Base-by-base conservation (phyloP, 2,329 filamentous ascomycete genomes). In the Dactylellina parvicollis region DNA sequence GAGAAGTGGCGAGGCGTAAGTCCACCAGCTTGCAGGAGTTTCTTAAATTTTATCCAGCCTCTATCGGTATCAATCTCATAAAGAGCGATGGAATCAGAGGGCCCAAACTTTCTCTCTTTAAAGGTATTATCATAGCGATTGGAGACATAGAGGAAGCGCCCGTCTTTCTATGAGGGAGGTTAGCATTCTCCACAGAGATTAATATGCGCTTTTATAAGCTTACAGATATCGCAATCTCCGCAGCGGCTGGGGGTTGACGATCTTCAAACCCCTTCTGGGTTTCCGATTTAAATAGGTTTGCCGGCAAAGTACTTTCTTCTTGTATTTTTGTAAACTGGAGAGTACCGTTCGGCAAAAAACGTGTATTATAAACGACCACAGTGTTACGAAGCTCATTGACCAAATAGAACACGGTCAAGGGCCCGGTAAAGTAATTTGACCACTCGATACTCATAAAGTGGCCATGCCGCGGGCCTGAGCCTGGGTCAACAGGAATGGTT, bases 1-100 rank as follows among this genome's bases (percentile, higher is more conserved):
- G 84, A 85, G 79, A 91, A 90, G 40, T 90, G 88, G 16, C 90
- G 85, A 0, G 91, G 90, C 60, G 84, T 85, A 5, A 81, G 79
- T 1, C 91, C 91, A 54, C 89, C 88, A 0, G 87, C 85, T 0
- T 89, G 83, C 18, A 84, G 84, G 20, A 87, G 83, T 76, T 89
- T 85, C 2, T 86, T 79, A 67, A 86, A 84, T 0, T 77, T 80
- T 24, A 92, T 82, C 0, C 80, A 81, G 2, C 89, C 89, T n/a
- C 83, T 85, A 10, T 78, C 72, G 1, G 77, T 62, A 76, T 87
- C 80, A 75, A 91, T 85, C 62, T 81, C 78, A 81, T 87, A 91
- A 65, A 83, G 87, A 69, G 89, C 84, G 59, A 93, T 81, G 0
- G 89, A 85, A 79, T 91, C 89, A 0, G 88, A 89, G 7, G 83